These are phyloP conservation scores for Mortierella sp. DNA, from an alignment of 371 early-diverging fungal genomes.

Conservation along the genomic window DNA sequence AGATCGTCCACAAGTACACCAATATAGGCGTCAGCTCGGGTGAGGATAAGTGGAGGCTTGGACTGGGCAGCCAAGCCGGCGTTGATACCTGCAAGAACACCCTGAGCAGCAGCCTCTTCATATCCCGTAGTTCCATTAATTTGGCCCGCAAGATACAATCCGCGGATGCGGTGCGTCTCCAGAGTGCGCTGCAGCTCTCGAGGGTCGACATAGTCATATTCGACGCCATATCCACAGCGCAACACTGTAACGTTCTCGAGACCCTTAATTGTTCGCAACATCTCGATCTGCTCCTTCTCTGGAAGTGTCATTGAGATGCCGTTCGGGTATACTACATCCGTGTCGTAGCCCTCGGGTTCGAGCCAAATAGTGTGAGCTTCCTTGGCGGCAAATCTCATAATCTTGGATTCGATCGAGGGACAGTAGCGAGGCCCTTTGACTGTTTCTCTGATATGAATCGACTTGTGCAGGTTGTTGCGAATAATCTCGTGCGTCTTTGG, in stretches of 20 bases:
- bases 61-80: slow-evolving; percentile 73
- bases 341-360: slow-evolving; percentile 86
- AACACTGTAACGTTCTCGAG: slow-evolving; percentile 84
- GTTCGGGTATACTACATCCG: slow-evolving; percentile 83
- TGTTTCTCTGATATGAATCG: slow-evolving; percentile 87
- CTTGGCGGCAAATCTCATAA: slow-evolving; percentile 79
- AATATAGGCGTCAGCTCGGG: slow-evolving; percentile 86
- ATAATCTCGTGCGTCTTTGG: slow-evolving; percentile 77
- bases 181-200: slow-evolving; percentile 82
- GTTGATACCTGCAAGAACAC: slow-evolving; percentile 88
- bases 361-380: slow-evolving; percentile 83
- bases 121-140: slow-evolving; percentile 93
- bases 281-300: slow-evolving; percentile 78
- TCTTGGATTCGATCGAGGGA: slow-evolving; percentile 88
- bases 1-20: slow-evolving; percentile 91
- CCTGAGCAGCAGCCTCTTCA: slow-evolving; percentile 92
- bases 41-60: slow-evolving; percentile 73
- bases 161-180: slow-evolving; percentile 83
- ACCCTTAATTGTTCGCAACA: slow-evolving; percentile 82
- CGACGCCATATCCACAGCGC: slow-evolving; percentile 83
- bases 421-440: slow-evolving; percentile 92
- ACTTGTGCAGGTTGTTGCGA: slow-evolving; percentile 79
- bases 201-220: slow-evolving; percentile 91
- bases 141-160: slow-evolving; percentile 88
- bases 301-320: slow-evolving; percentile 91